Percentiles rank a stretch among this genome's conserved stretches.
Conservation (phyloP, 805 yeast species). For the Candida argentea region DNA sequence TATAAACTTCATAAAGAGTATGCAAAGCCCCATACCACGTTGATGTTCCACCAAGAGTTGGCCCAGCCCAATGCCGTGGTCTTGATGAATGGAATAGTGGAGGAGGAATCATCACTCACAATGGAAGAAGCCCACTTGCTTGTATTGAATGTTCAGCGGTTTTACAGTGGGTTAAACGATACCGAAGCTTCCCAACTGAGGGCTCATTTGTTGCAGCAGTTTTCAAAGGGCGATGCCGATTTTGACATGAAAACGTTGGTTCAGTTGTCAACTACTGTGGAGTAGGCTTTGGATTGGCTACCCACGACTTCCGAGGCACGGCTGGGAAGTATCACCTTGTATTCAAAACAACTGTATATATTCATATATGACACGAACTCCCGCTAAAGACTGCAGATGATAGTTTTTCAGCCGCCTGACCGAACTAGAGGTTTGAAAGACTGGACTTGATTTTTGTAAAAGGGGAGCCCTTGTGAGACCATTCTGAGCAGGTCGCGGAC, state of each 20-base stretch:
- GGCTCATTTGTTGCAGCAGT: conserved; percentile 47
- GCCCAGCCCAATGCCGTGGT: conserved; percentile 49
- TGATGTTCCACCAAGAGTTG: conserved; percentile 79
- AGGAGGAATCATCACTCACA: conserved; percentile 56
- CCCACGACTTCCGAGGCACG: no score
- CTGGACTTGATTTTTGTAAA: no score
- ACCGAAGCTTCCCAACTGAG: conserved; percentile 34
- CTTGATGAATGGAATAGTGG: conserved; percentile 81
- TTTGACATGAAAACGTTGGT: conserved; percentile 64
- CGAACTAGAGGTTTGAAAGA: no score
- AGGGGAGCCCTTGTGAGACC: no score
- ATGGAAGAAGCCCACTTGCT: conserved; percentile 71
- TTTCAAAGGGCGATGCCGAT: conserved; percentile 57
- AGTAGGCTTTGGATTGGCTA: no score
- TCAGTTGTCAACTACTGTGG: conserved; percentile 64
- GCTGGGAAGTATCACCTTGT: no score
- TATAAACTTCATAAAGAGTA: conserved; percentile 82
- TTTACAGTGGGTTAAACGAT: conserved; percentile 55
- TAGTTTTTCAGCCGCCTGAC: no score
- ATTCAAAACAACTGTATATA: no score
- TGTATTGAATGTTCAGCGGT: conserved; percentile 67
- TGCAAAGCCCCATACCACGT: conserved; percentile 91
- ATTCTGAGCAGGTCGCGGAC: no score
- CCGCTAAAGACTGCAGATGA: no score
- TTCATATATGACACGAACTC: no score